Evolutionary conservation across 208 protist genomes (phyloP).

Genomic region (Leishmania martiniquensis): DNA sequence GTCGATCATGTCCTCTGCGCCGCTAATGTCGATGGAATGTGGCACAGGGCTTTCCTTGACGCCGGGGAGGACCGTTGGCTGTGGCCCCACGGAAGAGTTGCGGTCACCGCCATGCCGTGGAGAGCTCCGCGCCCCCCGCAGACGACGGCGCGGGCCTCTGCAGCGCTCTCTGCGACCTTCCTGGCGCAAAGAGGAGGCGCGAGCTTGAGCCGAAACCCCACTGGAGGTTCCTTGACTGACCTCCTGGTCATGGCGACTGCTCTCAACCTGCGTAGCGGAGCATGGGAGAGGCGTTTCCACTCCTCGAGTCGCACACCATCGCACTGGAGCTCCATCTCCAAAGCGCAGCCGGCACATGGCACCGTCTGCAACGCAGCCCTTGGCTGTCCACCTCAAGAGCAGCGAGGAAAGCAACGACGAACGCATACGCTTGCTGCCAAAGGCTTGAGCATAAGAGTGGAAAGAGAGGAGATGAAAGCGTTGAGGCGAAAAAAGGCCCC

Average conservation of each 20-base stretch:
- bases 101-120: neutral
- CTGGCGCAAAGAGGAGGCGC: neutral
- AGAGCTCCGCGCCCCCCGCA: neutral
- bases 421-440: neutral
- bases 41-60: constrained; percentile 14
- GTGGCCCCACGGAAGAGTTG: neutral
- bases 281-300: neutral
- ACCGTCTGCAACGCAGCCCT: neutral
- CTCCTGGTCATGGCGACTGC: neutral
- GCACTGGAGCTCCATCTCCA: neutral
- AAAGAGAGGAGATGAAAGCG: neutral
- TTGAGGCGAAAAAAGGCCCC: neutral
- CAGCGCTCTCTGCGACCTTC: neutral
- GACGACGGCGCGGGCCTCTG: neutral
- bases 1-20: constrained; percentile 46
- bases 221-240: neutral
- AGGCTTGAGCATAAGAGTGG: neutral
- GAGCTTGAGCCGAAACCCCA: neutral
- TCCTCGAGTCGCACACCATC: neutral
- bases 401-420: neutral
- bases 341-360: neutral
- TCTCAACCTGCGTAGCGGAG: neutral
- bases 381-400: neutral
- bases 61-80: neutral
- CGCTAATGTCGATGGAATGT: constrained; percentile 56